Percentiles rank a stretch among this genome's conserved stretches.
Evolutionary conservation across 805 yeast genomes (phyloP).

Genomic region (Spathaspora girioi): DNA sequence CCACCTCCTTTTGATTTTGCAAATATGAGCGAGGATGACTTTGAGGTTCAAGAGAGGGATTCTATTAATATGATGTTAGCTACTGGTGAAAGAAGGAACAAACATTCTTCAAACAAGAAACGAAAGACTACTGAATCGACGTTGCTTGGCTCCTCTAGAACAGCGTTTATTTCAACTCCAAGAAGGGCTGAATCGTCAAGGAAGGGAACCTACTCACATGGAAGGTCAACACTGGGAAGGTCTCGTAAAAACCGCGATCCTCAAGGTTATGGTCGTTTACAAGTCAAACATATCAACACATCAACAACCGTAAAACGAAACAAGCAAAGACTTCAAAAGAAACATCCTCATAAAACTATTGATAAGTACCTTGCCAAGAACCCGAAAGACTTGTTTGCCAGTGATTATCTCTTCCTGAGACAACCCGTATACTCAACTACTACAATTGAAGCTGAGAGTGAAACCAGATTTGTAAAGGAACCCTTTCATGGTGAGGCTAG

Average conservation of each 20-base stretch:
- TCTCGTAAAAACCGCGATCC: background rate
- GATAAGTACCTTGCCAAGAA: background rate
- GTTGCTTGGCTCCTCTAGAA: background rate
- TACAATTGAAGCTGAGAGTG: constrained; percentile 33
- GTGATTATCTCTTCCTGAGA: constrained; percentile 18
- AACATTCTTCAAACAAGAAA: background rate
- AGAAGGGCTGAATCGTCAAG: background rate
- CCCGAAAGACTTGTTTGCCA: background rate
- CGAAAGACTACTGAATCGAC: background rate
- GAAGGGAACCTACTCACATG: background rate
- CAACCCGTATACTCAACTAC: constrained; percentile 27
- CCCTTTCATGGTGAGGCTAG: background rate
- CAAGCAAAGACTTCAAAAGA: background rate
- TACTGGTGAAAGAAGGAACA: background rate
- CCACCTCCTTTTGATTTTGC: background rate
- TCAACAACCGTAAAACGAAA: background rate
- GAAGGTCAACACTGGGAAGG: background rate
- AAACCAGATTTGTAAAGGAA: constrained; percentile 11
- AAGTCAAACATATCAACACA: background rate
- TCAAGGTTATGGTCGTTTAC: background rate
- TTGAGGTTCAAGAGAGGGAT: constrained; percentile 15
- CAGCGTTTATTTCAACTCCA: background rate
- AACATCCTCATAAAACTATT: background rate
- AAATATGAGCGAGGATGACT: constrained; percentile 18
- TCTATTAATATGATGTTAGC: constrained; percentile 16